A percentile compares a stretch with the other conserved stretches of the same genome.
phyloP scores from a whole-genome alignment of 2,329 filamentous ascomycete species.

The Rutstroemia sp. region DNA sequence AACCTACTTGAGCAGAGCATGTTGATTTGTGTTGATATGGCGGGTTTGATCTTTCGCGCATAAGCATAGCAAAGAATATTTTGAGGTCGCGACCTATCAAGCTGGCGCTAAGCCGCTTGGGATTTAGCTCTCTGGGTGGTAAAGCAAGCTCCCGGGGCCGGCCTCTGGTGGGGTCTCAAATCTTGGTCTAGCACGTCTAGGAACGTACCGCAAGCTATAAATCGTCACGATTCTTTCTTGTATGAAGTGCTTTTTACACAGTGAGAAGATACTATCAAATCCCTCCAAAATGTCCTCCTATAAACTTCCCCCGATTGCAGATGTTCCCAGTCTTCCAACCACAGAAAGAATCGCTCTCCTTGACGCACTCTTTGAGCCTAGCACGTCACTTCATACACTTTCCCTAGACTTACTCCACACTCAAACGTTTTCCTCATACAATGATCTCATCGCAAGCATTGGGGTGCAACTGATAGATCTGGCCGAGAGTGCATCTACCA shows the following conservation, averaged over 20 bases:
- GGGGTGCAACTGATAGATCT: constrained; percentile 55
- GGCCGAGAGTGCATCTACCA: constrained; percentile 40
- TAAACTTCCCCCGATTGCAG: constrained; percentile 49
- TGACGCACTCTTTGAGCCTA: constrained; percentile 81
- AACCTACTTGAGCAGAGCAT: constrained; percentile 62
- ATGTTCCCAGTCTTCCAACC: constrained; percentile 48
- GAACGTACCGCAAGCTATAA: too few species aligned
- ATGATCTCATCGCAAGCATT: constrained; percentile 59
- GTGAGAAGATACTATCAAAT: neutral
- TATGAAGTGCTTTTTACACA: neutral
- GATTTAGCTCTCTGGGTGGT: neutral
- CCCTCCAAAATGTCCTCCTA: constrained; percentile 21
- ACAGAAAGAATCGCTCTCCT: constrained; percentile 51
- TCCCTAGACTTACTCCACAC: constrained; percentile 59
- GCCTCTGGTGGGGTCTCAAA: constrained; percentile 1
- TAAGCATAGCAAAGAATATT: constrained; percentile 9
- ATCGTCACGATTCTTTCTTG: neutral
- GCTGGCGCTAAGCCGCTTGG: neutral
- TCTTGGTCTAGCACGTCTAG: neutral
- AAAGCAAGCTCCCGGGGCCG: constrained; percentile 1
- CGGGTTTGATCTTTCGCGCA: constrained; percentile 19
- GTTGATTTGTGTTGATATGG: constrained; percentile 29
- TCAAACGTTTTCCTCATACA: constrained; percentile 58
- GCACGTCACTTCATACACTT: constrained; percentile 63
- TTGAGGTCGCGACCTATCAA: constrained; percentile 8